Evolutionary conservation across 2,329 filamentous ascomycete species (phyloP).

Genomic region (Clonostachys byssicola): DNA sequence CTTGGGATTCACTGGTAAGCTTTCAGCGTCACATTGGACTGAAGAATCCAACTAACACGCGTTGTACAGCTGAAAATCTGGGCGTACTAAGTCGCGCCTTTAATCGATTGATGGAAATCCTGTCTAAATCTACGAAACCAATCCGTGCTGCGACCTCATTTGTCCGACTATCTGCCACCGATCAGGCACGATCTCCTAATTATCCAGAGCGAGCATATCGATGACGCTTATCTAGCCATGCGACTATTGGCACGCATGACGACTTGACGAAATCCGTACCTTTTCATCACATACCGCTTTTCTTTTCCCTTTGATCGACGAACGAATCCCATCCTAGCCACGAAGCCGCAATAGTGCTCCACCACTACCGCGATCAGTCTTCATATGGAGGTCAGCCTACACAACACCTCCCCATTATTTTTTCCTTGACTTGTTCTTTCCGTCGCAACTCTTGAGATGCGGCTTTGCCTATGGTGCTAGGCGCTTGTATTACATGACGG

Average conservation of each 20-base stretch:
- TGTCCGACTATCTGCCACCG: neutral
- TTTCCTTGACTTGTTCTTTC: neutral
- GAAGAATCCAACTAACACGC: neutral
- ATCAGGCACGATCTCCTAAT: neutral
- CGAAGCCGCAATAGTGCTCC: too few relatives aligned
- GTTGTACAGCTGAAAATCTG: constrained; percentile 72
- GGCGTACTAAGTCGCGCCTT: constrained; percentile 60
- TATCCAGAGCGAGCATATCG: constrained; percentile 15
- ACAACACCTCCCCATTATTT: neutral
- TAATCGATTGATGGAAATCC: neutral
- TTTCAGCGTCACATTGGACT: neutral
- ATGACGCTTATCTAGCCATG: constrained; percentile 21
- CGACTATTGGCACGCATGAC: constrained; percentile 30
- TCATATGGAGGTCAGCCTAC: neutral
- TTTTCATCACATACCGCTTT: neutral
- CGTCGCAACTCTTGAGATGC: too few relatives aligned
- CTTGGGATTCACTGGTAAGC: constrained; percentile 97
- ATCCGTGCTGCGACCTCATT: neutral
- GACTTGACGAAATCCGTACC: constrained; percentile 27
- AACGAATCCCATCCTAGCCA: neutral
- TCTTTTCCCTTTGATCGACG: neutral
- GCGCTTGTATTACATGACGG: too few relatives aligned
- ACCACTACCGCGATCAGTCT: neutral
- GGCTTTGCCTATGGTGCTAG: too few relatives aligned
- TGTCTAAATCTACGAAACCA: neutral